A percentile compares a stretch with the other conserved stretches of the same genome.
Evolutionary conservation across 2,329 filamentous ascomycete species (phyloP).

Genomic region (Cladophialophora immunda): DNA sequence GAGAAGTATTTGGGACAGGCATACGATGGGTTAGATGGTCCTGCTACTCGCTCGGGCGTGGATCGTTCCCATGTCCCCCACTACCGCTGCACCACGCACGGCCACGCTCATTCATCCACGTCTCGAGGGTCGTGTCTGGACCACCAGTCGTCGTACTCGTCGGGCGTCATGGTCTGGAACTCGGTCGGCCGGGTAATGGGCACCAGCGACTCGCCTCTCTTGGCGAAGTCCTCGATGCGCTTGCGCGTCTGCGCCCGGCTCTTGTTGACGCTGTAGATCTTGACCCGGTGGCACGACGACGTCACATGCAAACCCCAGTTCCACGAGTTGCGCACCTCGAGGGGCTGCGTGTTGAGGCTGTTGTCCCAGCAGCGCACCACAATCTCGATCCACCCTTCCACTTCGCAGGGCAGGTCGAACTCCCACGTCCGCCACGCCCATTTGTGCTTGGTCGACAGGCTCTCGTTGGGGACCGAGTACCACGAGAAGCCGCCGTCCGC

Average conservation of each 20-base stretch:
- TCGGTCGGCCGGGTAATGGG: slow-evolving; percentile 47
- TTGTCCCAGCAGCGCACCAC: slow-evolving; percentile 70
- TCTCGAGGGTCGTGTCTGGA: slow-evolving; percentile 44
- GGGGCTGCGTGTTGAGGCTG: slow-evolving; percentile 67
- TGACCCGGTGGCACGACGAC: slow-evolving; percentile 49
- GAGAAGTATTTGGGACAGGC: too few species aligned
- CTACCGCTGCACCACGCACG: too few species aligned
- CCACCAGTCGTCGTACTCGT: slow-evolving; percentile 47
- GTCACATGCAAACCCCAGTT: slow-evolving; percentile 54
- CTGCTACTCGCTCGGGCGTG: neutral
- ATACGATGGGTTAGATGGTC: too few species aligned
- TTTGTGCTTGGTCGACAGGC: slow-evolving; percentile 68
- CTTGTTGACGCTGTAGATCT: slow-evolving; percentile 56
- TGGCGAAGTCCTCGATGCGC: slow-evolving; percentile 44
- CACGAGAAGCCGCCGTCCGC: slow-evolving; percentile 70
- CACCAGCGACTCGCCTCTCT: slow-evolving; percentile 45
- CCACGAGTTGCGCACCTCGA: slow-evolving; percentile 64
- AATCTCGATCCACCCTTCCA: slow-evolving; percentile 69
- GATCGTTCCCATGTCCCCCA: too few species aligned
- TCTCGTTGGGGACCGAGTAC: slow-evolving; percentile 69
- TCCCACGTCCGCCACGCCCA: slow-evolving; percentile 73
- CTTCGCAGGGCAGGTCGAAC: slow-evolving; percentile 68
- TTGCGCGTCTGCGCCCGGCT: slow-evolving; percentile 42
- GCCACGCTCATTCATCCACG: slow-evolving; percentile 31
- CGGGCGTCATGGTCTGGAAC: slow-evolving; percentile 42